phyloP scores from a whole-genome alignment of 2,329 filamentous ascomycete genomes.

The Exophiala spinifera region DNA sequence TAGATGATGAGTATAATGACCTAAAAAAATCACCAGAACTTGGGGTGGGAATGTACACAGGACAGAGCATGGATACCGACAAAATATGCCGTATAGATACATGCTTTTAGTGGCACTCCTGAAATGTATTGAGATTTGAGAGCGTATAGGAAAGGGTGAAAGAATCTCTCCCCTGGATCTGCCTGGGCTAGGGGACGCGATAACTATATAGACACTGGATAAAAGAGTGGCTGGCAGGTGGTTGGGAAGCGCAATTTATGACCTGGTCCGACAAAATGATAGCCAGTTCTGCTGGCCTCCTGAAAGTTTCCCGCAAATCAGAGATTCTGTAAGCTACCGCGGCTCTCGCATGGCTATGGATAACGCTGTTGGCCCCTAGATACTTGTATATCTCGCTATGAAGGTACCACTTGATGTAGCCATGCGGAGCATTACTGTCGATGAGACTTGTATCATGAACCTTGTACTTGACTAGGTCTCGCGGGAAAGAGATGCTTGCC shows the following conservation, averaged over 20 bases:
- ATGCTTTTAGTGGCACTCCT: constrained; percentile 42
- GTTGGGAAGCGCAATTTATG: no score
- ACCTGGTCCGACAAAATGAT: no score
- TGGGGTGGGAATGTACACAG: neutral
- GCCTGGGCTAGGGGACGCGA: constrained; percentile 15
- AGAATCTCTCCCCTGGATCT: no score
- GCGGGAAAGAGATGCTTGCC: constrained; percentile 43
- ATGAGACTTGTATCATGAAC: constrained; percentile 44
- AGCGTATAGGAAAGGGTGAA: no score
- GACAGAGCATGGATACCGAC: no score
- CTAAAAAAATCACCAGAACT: no score
- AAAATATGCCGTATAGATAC: constrained; percentile 46
- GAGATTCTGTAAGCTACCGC: constrained; percentile 45
- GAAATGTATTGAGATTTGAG: no score
- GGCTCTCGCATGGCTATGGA: constrained; percentile 46
- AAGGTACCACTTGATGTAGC: constrained; percentile 47
- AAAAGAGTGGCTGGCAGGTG: no score
- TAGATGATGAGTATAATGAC: neutral
- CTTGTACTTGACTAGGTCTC: constrained; percentile 49
- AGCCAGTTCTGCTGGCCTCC: no score
- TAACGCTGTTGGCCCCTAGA: constrained; percentile 38
- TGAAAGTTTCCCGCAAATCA: constrained; percentile 15
- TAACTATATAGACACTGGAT: no score
- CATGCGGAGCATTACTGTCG: constrained; percentile 37
- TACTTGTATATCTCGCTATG: constrained; percentile 47